Conservation (phyloP, 2,329 filamentous ascomycete genomes). For the Corniculantispora saksenae region DNA sequence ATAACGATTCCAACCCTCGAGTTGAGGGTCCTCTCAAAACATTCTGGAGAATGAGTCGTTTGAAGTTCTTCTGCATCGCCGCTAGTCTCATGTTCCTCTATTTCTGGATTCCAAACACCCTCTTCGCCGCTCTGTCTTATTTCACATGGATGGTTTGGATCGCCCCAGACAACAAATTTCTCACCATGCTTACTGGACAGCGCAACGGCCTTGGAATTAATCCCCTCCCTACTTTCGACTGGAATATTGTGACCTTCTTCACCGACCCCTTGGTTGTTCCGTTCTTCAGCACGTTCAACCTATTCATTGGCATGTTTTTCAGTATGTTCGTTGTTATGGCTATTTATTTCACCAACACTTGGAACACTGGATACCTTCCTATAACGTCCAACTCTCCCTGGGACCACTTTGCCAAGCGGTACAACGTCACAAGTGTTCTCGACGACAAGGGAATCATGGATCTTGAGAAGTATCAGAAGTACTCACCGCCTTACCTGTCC, state of each 20-base stretch:
- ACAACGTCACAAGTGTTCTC: conserved; percentile 35
- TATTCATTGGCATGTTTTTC: conserved; percentile 37
- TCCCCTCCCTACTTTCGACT: conserved; percentile 41
- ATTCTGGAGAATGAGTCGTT: conserved; percentile 36
- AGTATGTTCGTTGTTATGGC: conserved; percentile 41
- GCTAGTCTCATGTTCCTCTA: conserved; percentile 50
- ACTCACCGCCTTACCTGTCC: conserved; percentile 42
- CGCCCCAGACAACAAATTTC: conserved; percentile 38
- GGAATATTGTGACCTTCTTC: conserved; percentile 36
- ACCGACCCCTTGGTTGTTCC: conserved; percentile 33
- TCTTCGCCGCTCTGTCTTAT: conserved; percentile 46
- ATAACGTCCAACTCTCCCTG: conserved; percentile 46
- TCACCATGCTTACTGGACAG: conserved; percentile 37
- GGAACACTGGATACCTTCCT: conserved; percentile 45
- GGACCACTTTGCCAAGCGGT: conserved; percentile 43
- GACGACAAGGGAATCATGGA: conserved; percentile 41
- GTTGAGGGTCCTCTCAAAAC: conserved; percentile 33
- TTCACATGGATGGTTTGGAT: conserved; percentile 57
- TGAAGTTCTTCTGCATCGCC: conserved; percentile 44
- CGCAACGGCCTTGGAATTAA: conserved; percentile 41
- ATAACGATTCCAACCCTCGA: conserved; percentile 22
- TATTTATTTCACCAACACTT: conserved; percentile 45
- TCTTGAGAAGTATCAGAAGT: conserved; percentile 39
- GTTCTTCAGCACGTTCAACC: conserved; percentile 42
- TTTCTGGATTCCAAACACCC: conserved; percentile 53